A percentile compares a stretch with the other conserved stretches of the same genome.
Evolutionary conservation across 2,329 filamentous ascomycete genomes (phyloP).

Genomic region (Diplodia scrobiculata): DNA sequence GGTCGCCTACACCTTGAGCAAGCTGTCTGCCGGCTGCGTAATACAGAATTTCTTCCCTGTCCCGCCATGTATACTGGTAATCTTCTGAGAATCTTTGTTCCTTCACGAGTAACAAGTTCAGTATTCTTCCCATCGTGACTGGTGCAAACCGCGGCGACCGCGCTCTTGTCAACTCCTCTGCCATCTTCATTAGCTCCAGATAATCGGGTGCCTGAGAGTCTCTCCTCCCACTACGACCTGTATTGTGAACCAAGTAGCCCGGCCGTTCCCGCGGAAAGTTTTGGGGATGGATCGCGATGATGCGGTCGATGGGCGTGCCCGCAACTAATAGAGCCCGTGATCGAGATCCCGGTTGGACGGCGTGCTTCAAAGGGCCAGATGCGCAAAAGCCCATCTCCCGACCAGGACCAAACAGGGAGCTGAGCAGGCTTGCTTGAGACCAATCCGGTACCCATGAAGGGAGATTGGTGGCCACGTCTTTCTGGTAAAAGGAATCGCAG

Average conservation of each 20-base stretch:
- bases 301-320: not conserved
- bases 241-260: not conserved
- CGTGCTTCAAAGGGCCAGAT: not conserved
- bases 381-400: not conserved
- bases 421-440: not conserved
- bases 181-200: not conserved
- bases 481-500: not conserved
- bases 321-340: not conserved
- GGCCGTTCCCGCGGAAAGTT: not conserved
- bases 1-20: not conserved
- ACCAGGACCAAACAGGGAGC: not conserved
- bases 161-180: not conserved
- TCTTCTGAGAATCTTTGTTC: not conserved
- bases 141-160: not conserved
- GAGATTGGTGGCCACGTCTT: not conserved
- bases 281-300: not conserved
- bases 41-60: not conserved
- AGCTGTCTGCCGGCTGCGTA: constrained; percentile 1
- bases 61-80: constrained; percentile 6
- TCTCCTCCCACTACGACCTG: not conserved
- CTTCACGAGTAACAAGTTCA: not conserved
- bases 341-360: not conserved
- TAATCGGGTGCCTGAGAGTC: not conserved
- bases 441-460: constrained; percentile 20
- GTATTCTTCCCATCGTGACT: not conserved